Conservation (phyloP, 2,329 filamentous ascomycete species). For the Hypoxylon sp. region DNA sequence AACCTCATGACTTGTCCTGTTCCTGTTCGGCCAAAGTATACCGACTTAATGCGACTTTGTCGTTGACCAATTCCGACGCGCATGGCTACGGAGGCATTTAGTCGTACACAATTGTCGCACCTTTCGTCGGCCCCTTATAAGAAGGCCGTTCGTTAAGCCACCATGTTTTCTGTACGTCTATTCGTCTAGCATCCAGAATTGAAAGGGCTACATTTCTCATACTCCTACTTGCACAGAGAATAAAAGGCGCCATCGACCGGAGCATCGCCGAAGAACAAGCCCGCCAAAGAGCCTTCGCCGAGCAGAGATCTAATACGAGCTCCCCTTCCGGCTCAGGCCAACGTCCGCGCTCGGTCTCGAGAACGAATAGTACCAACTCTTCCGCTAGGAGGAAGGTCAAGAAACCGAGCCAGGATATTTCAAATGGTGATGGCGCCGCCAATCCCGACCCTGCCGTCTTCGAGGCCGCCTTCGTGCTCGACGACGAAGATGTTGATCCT, state of each 20-base stretch:
- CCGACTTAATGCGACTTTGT: not conserved
- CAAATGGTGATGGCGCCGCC: constrained; percentile 58
- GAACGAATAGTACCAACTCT: constrained; percentile 56
- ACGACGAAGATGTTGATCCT: constrained; percentile 87
- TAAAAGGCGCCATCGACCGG: constrained; percentile 87
- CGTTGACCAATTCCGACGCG: constrained; percentile 8
- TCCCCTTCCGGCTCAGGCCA: constrained; percentile 61
- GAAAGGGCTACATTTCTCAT: constrained; percentile 24
- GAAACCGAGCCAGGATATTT: constrained; percentile 58
- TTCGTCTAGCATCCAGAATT: not conserved
- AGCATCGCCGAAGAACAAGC: constrained; percentile 94
- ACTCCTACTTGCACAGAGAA: constrained; percentile 67
- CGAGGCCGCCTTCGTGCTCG: constrained; percentile 87
- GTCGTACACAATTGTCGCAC: constrained; percentile 33
- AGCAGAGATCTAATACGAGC: constrained; percentile 62
- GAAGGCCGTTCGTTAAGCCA: constrained; percentile 32
- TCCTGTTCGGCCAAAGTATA: not conserved
- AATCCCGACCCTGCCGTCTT: constrained; percentile 90
- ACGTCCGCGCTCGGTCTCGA: constrained; percentile 62
- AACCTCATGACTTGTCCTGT: not conserved
- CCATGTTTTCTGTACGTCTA: constrained; percentile 52
- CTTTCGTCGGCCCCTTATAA: constrained; percentile 21
- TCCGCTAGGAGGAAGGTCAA: constrained; percentile 58
- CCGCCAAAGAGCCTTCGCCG: constrained; percentile 72
- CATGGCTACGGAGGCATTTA: constrained; percentile 33